phyloP scores from a whole-genome alignment of 352 stramenopile species.

The Phytopythium vexans region DNA sequence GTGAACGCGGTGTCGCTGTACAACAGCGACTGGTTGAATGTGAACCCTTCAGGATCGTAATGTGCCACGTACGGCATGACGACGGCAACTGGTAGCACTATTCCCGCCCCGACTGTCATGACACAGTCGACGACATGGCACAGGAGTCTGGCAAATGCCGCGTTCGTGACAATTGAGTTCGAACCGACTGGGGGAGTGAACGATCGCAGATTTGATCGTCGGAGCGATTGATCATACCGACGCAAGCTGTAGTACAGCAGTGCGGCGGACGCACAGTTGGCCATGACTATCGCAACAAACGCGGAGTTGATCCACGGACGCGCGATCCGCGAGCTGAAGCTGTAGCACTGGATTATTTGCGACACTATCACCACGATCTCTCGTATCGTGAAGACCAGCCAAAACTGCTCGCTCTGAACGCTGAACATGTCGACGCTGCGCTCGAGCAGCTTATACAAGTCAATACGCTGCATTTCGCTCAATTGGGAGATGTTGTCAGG shows the following conservation, averaged over 20 bases:
- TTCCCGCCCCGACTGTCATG: constrained; percentile 1
- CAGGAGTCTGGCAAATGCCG: constrained; percentile 13
- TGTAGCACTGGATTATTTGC: constrained; percentile 42
- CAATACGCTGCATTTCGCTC: too few relatives aligned
- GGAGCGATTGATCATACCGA: neutral
- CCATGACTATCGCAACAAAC: constrained; percentile 31
- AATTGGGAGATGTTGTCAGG: too few relatives aligned
- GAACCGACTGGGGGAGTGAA: neutral
- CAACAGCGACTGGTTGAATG: constrained; percentile 30
- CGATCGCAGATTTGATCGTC: neutral
- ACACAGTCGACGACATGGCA: constrained; percentile 13
- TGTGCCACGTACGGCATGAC: constrained; percentile 18
- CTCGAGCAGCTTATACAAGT: neutral
- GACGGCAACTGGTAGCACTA: constrained; percentile 15
- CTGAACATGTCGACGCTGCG: constrained; percentile 3
- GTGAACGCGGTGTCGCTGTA: constrained; percentile 44
- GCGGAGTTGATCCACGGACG: constrained; percentile 43
- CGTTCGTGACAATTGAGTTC: neutral
- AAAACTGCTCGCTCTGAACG: constrained; percentile 17
- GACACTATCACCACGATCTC: constrained; percentile 12
- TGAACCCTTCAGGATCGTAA: constrained; percentile 22
- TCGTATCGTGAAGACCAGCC: constrained; percentile 10
- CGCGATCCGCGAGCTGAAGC: constrained; percentile 32
- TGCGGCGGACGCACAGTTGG: constrained; percentile 32
- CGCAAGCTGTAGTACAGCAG: constrained; percentile 16